Evolutionary conservation across 768 basidiomycete species (phyloP), one percentile per base, ranked within the genome.

Genomic region (Cystobasidium onofrii): DNA sequence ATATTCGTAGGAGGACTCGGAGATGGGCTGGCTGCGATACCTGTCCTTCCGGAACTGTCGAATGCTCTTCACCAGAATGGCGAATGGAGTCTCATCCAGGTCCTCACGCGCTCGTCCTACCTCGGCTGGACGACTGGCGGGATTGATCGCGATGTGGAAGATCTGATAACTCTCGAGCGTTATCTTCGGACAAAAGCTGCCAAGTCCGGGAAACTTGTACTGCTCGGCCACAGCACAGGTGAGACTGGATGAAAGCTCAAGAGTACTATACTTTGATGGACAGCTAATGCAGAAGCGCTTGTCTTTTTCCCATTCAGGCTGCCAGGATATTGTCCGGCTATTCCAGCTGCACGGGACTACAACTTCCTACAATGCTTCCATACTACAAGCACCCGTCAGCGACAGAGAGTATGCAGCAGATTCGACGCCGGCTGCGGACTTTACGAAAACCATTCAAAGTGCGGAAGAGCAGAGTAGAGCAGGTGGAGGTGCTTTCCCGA

Each of bases 151-250:
- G 69, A 71, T 60, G 69, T 55, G 25, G 69, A 55, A 29, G 69
- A 71, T 44, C 54, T 71, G 34, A 29, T 23, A n/a, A 25, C 23
- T 31, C 55, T 71, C n/a, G 69, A 71, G 55, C 25, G 20, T 33
- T 71, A 71, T 44, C 69, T 71, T 36, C 69, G 69, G n/a, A 36
- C 29, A 39, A 36, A 33, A 31, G 20, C 20, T 1, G 52, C 54
- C 6, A 71, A 55, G 34, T 60, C 2, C 31, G 69, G 69, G n/a
- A 71, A 71, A 34, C 55, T 71, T 12, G 55, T 71, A 7, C 39
- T 71, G 31, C 55, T 71, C 6, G 69, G 69, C 1, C 69, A 71
- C 39, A 71, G 69, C 55, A 71, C 69, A 39, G 69, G 69, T 61
- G 39, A 57, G 55, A 9, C 54, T 25, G 7, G n/a, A n/a, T n/a